A percentile compares a stretch with the other conserved stretches of the same genome.
Conservation (phyloP, 148 eudicot genomes). For the Rhododendron mucronatum region DNA sequence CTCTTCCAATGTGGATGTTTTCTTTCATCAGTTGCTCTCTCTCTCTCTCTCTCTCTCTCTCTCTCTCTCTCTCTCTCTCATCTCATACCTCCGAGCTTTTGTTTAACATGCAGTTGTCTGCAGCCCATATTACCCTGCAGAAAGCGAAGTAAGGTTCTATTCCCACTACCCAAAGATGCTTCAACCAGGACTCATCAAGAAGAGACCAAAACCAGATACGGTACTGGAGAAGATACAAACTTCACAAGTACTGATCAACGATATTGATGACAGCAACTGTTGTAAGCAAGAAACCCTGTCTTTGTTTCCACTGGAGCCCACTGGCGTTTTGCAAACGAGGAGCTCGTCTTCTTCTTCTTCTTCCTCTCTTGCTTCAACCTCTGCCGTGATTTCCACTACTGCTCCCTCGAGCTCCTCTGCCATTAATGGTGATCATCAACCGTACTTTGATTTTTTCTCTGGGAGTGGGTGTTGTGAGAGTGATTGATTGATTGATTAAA, state of each 20-base stretch:
- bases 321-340: conserved; percentile 41
- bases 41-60: neutral
- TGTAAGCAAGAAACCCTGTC: conserved; percentile 35
- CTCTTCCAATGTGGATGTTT: neutral
- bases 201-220: conserved; percentile 12
- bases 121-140: conserved; percentile 33
- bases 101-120: conserved; percentile 23
- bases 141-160: conserved; percentile 22
- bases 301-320: conserved; percentile 75
- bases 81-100: neutral
- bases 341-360: neutral
- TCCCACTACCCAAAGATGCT: conserved; percentile 27
- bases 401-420: conserved; percentile 15
- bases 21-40: neutral
- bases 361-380: conserved; percentile 2
- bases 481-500: conserved; percentile 22
- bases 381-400: conserved; percentile 9
- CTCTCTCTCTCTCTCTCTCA: neutral
- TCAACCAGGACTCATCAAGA: conserved; percentile 19
- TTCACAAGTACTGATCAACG: neutral
- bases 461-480: conserved; percentile 27
- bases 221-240: neutral
- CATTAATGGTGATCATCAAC: conserved; percentile 8
- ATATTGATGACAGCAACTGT: neutral
- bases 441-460: conserved; percentile 33